Evolutionary conservation across 2,329 filamentous ascomycete genomes (phyloP).

Genomic region (Aspergillus nomiae): DNA sequence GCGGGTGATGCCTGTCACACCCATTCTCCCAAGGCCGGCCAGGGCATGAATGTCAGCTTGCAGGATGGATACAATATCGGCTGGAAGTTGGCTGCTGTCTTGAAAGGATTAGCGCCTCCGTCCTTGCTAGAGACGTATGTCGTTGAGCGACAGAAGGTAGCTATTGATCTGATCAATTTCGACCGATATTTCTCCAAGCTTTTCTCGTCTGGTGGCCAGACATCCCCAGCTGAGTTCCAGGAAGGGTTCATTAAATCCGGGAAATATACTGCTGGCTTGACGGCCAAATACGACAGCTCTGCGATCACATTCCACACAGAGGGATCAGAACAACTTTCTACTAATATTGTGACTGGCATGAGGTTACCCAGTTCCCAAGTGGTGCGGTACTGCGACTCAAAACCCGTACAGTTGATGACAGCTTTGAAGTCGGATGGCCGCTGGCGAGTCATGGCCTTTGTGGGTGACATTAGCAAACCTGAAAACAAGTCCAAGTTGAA

Average conservation of each 20-base stretch:
- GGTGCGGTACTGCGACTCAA: slow-evolving; percentile 62
- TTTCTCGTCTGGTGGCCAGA: slow-evolving; percentile 51
- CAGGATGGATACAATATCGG: slow-evolving; percentile 65
- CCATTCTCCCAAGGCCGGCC: slow-evolving; percentile 71
- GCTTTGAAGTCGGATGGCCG: slow-evolving; percentile 55
- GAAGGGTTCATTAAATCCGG: slow-evolving; percentile 61
- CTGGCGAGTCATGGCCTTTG: slow-evolving; percentile 56
- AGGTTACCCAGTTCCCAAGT: slow-evolving; percentile 59
- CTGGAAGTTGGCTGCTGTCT: slow-evolving; percentile 59
- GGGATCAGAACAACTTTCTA: slow-evolving; percentile 40
- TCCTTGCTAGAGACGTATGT: slow-evolving; percentile 57
- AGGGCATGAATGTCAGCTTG: slow-evolving; percentile 57
- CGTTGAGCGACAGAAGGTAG: slow-evolving; percentile 55
- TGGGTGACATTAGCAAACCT: slow-evolving; percentile 43
- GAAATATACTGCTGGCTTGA: slow-evolving; percentile 63
- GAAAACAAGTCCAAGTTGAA: slow-evolving; percentile 33
- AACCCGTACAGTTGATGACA: slow-evolving; percentile 54
- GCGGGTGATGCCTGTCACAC: slow-evolving; percentile 70
- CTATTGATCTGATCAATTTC: slow-evolving; percentile 62
- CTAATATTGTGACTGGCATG: slow-evolving; percentile 48
- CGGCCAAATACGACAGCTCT: slow-evolving; percentile 56
- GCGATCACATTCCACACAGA: slow-evolving; percentile 43
- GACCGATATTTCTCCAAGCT: slow-evolving; percentile 58
- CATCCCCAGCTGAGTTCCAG: slow-evolving; percentile 54
- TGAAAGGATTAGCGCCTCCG: slow-evolving; percentile 47